Base-by-base conservation (phyloP, 2,329 filamentous ascomycete species). In the Pseudocercospora fijiensis region DNA sequence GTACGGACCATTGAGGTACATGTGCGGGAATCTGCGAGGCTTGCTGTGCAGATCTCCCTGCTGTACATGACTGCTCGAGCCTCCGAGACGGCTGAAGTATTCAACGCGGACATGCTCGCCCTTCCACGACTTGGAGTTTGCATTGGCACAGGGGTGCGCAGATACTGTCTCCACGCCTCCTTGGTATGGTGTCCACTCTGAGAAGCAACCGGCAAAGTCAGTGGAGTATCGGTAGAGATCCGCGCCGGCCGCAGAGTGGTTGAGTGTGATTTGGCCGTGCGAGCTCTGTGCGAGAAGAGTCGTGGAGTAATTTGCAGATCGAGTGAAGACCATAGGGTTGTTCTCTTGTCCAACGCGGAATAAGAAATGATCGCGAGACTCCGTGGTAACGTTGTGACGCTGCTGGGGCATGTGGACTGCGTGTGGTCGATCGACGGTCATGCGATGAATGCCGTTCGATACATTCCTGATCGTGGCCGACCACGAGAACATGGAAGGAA, bases 91-190 rank as follows among this genome's bases (percentile, higher is more conserved):
- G 71, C 80, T 85, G 81, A 81, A 88, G 72, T 88, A 88, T 68
- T 88, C 84, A 22, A 87, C 80, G 10, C 81, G 81, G 45, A 88
- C 78, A 69, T 88, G 86, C 49, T 87, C 81, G 27, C 85, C 86
- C 20, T 80, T 69, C 86, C 86, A 88, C 43, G 74, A 71, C 70
- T 88, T 86, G 4, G 78, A 68, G 16, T 80, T 77, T 16, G 62
- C 61, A 16, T 85, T 86, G 2, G 79, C 78, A 85, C 86, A 88
- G 2, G 76, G 63, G 60, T 82, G 79, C 52, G 77, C 72, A n/a
- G 78, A 65, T 37, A 86, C 75, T 10, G 77, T 80, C 7, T 77
- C 76, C 45, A 83, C 82, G 1, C 78, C 80, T 28, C 83, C 81
- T 20, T 68, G 71, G 69, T 88, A 88, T 2, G 79, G 73, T 13